Evolutionary conservation across 768 basidiomycete species (phyloP), one percentile per base, ranked within the genome.

Genomic region (Phylloporus scabripes): DNA sequence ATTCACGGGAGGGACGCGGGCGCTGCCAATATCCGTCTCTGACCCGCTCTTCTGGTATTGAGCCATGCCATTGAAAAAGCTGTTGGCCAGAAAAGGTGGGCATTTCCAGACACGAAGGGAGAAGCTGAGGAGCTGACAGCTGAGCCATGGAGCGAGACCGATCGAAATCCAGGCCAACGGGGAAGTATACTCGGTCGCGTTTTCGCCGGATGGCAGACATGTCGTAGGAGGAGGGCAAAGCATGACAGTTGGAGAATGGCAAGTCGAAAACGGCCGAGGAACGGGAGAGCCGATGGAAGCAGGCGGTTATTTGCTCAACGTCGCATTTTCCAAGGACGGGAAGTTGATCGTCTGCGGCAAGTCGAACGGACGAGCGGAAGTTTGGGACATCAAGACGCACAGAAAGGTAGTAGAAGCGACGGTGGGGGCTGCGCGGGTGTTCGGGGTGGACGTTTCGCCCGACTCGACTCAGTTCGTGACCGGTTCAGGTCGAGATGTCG

Each of bases 401-500:
- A 34, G 9, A 26, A 54, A 50, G n/a, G 45, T 46, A 33, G 18
- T 36, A 3, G 41, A 46, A 9, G n/a, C 34, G 8, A 9, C 29
- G 5, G 29, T 20, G 8, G 48, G 4, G 1, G 11, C 18, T 2
- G 32, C n/a, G 14, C 38, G 12, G 42, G 48, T 49, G 38, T 49
- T 24, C 20, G 45, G 33, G 0, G 44, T 54, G 39, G 52, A 54
- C 20, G 12, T 54, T 12, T 54, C 52, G 4, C 45, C 44, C 20
- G 52, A 54, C 49, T 46, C 45, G 40, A 54, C 45, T 2, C 31
- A 12, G 28, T 46, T 54, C 31, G 49, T 26, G 17, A 50, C 52
- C 5, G 52, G 52, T 9, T 26, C 40, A n/a, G 29, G 28, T 20
- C 18, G 33, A 20, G 42, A 26, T 12, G 49, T 48, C 21, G n/a